A percentile compares a stretch with the other conserved stretches of the same genome.
phyloP scores from a whole-genome alignment of 345 rosid genomes.

The Atalantia buxifolia region DNA sequence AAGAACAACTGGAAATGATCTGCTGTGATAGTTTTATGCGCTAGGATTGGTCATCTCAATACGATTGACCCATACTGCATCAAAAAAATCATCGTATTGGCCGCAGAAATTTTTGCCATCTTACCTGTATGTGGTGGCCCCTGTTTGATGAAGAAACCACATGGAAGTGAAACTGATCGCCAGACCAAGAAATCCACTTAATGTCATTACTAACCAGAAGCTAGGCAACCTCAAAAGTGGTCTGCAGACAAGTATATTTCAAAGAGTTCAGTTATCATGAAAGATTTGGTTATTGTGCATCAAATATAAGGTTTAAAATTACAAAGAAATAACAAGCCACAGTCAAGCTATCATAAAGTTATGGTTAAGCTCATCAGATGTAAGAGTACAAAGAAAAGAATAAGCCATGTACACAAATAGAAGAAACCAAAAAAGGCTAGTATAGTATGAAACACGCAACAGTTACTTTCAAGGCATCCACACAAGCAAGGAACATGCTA shows the following conservation, averaged over 20 bases:
- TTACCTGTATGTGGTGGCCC: slow-evolving; percentile 97
- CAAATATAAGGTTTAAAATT: too few relatives aligned
- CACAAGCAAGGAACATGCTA: neutral
- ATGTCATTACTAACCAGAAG: slow-evolving; percentile 88
- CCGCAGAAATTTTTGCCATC: neutral
- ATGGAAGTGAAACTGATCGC: slow-evolving; percentile 98
- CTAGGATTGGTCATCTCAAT: neutral
- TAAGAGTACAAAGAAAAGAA: neutral
- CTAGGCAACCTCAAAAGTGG: slow-evolving; percentile 76
- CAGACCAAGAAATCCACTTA: slow-evolving; percentile 90
- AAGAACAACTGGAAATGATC: neutral
- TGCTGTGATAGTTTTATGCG: neutral
- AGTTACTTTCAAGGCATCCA: neutral
- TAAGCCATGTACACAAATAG: neutral
- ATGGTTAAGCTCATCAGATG: neutral
- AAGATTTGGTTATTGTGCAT: neutral
- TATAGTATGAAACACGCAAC: neutral
- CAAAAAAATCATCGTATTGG: neutral
- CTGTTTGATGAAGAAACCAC: slow-evolving; percentile 99
- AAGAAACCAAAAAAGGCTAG: neutral
- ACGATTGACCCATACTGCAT: neutral
- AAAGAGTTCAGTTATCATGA: slow-evolving; percentile 10
- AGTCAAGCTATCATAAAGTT: neutral
- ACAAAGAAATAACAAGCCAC: neutral
- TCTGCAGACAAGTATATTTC: slow-evolving; percentile 36